Percentiles rank a stretch among this genome's conserved stretches.
These are phyloP conservation scores for Cryphonectria parasitica DNA, from an alignment of 2,329 filamentous ascomycete genomes.

Conservation along the genomic window DNA sequence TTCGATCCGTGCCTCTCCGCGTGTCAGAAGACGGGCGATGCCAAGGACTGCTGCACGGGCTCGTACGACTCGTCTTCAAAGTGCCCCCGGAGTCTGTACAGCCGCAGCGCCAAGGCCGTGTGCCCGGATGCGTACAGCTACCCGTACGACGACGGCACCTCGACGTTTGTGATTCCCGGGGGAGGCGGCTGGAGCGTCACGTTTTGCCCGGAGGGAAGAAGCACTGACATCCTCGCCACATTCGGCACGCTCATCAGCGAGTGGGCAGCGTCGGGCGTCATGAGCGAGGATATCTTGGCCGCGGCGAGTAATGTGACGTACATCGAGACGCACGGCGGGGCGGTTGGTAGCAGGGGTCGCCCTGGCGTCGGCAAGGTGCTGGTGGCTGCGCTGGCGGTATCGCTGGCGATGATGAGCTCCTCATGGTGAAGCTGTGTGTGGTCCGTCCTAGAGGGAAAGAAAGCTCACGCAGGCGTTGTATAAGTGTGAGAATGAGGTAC, in stretches of 20 bases:
- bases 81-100: slow-evolving; percentile 72
- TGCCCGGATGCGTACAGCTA: slow-evolving; percentile 87
- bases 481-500: background rate
- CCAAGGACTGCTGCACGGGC: slow-evolving; percentile 77
- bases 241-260: slow-evolving; percentile 54
- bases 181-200: slow-evolving; percentile 79
- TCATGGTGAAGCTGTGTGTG: background rate
- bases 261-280: slow-evolving; percentile 48
- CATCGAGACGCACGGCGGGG: slow-evolving; percentile 36
- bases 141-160: slow-evolving; percentile 63
- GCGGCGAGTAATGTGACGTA: slow-evolving; percentile 42
- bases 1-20: slow-evolving; percentile 81
- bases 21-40: slow-evolving; percentile 69
- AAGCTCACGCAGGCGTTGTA: background rate
- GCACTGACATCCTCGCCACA: slow-evolving; percentile 61
- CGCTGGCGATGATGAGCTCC: slow-evolving; percentile 17
- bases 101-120: slow-evolving; percentile 69
- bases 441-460: background rate
- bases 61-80: slow-evolving; percentile 63
- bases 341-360: background rate
- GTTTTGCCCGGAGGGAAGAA: slow-evolving; percentile 71
- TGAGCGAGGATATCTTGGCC: slow-evolving; percentile 41
- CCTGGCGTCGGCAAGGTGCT: slow-evolving; percentile 22
- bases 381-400: slow-evolving; percentile 15
- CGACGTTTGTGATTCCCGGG: slow-evolving; percentile 64